These are phyloP conservation scores for Solanum arcanum DNA, from an alignment of 257 asterid species.

Conservation along the genomic window DNA sequence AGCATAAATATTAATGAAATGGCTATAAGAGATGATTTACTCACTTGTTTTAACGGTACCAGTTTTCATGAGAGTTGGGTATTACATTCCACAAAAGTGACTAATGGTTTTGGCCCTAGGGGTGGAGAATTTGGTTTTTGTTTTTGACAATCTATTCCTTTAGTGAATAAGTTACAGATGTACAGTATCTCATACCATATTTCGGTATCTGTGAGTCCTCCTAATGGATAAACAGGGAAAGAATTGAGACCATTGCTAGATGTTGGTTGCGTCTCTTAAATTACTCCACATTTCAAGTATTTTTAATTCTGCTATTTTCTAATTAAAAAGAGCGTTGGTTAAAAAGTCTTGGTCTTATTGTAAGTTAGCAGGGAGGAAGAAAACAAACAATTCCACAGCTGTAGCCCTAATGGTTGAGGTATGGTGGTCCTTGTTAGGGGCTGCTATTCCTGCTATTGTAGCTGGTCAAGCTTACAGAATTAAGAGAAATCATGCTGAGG, in stretches of 20 bases:
- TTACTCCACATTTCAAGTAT: not conserved
- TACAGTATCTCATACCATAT: not conserved
- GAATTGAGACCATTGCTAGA: not conserved
- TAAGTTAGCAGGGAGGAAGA: not conserved
- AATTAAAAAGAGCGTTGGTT: not conserved
- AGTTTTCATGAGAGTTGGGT: not conserved
- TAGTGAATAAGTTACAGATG: not conserved
- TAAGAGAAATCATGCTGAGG: slow-evolving; percentile 62
- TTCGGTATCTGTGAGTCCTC: not conserved
- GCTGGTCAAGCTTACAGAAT: slow-evolving; percentile 84
- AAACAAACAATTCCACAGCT: not conserved
- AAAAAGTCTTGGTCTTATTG: not conserved
- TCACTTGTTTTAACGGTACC: not conserved
- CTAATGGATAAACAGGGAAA: not conserved
- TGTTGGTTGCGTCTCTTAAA: not conserved
- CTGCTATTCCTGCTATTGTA: slow-evolving; percentile 70
- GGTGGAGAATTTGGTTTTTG: not conserved
- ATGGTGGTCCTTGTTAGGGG: slow-evolving; percentile 92
- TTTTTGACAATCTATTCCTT: not conserved
- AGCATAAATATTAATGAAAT: not conserved
- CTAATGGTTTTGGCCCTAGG: not conserved
- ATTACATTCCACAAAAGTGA: not conserved
- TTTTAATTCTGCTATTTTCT: not conserved
- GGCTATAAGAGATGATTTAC: not conserved
- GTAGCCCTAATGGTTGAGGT: slow-evolving; percentile 63